A percentile compares a stretch with the other conserved stretches of the same genome.
Conservation (phyloP, 352 stramenopile genomes). For the Globisporangium abappressorium region DNA sequence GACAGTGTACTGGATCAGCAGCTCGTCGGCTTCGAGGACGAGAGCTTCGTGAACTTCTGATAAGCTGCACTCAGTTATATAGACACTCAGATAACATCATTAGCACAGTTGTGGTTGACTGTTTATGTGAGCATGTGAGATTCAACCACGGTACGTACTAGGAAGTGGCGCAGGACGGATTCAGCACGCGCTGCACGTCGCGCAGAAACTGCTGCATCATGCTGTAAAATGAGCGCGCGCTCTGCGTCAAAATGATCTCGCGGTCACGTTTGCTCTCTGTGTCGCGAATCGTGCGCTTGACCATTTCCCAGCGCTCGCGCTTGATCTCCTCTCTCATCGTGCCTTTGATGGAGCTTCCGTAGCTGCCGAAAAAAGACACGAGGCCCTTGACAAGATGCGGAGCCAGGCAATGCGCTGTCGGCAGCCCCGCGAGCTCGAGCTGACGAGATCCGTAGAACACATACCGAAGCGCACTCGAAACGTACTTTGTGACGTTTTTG, state of each 20-base stretch:
- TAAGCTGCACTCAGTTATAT: slow-evolving; percentile 28
- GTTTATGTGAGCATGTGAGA: neutral
- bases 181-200: slow-evolving; percentile 73
- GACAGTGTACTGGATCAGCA: slow-evolving; percentile 59
- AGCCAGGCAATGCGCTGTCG: slow-evolving; percentile 70
- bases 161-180: slow-evolving; percentile 76
- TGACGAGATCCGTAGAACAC: slow-evolving; percentile 81
- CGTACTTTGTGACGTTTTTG: slow-evolving; percentile 73
- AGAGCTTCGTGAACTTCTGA: slow-evolving; percentile 59
- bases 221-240: slow-evolving; percentile 71
- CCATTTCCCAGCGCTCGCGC: slow-evolving; percentile 81
- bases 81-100: neutral
- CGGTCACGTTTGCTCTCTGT: slow-evolving; percentile 60
- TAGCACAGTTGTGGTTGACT: neutral
- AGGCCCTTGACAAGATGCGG: slow-evolving; percentile 61
- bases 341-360: slow-evolving; percentile 66
- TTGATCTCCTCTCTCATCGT: slow-evolving; percentile 75
- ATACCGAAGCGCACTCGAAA: slow-evolving; percentile 71
- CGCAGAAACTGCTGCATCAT: slow-evolving; percentile 81
- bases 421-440: slow-evolving; percentile 71
- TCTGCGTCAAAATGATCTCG: slow-evolving; percentile 82
- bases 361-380: slow-evolving; percentile 55
- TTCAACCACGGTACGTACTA: slow-evolving; percentile 34
- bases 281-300: slow-evolving; percentile 63
- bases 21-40: slow-evolving; percentile 50